Percentiles rank a stretch among this genome's conserved stretches.
phyloP scores from a whole-genome alignment of 2,329 filamentous ascomycete species.

The Penicillium concentricum region DNA sequence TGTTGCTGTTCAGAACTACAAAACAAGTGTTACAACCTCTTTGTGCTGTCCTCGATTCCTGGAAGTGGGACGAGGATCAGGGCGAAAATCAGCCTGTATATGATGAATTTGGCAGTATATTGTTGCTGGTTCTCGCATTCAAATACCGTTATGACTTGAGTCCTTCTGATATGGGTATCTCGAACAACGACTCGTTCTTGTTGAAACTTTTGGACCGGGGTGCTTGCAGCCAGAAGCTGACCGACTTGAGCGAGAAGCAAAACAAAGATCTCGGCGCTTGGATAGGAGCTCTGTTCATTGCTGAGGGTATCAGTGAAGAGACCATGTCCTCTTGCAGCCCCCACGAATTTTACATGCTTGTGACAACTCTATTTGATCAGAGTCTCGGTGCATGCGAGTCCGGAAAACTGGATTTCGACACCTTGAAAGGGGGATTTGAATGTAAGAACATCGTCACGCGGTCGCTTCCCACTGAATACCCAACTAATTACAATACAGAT shows the following conservation, averaged over 20 bases:
- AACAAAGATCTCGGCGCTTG: constrained; percentile 58
- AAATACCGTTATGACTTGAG: constrained; percentile 58
- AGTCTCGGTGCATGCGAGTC: constrained; percentile 58
- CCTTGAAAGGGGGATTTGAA: constrained; percentile 62
- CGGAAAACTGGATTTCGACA: constrained; percentile 56
- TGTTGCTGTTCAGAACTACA: constrained; percentile 60
- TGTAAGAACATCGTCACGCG: constrained; percentile 44
- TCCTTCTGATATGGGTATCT: constrained; percentile 54
- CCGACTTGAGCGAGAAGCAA: constrained; percentile 56
- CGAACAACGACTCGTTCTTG: constrained; percentile 54
- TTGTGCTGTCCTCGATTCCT: constrained; percentile 59
- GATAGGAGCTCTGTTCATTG: constrained; percentile 62
- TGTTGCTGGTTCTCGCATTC: constrained; percentile 58
- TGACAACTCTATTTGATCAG: constrained; percentile 62
- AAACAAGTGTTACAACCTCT: constrained; percentile 57
- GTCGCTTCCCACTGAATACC: neutral
- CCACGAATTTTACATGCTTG: constrained; percentile 63
- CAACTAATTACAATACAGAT: constrained; percentile 40
- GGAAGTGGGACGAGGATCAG: constrained; percentile 65
- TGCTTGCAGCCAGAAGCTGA: constrained; percentile 47
- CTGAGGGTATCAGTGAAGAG: constrained; percentile 63
- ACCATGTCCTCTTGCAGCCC: constrained; percentile 64
- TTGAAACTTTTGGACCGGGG: constrained; percentile 52
- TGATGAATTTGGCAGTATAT: constrained; percentile 63
- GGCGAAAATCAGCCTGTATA: constrained; percentile 64